Percentiles rank a stretch among this genome's conserved stretches.
Evolutionary conservation across 139 green algal species (phyloP).

Genomic region (Coccomyxa sp.): DNA sequence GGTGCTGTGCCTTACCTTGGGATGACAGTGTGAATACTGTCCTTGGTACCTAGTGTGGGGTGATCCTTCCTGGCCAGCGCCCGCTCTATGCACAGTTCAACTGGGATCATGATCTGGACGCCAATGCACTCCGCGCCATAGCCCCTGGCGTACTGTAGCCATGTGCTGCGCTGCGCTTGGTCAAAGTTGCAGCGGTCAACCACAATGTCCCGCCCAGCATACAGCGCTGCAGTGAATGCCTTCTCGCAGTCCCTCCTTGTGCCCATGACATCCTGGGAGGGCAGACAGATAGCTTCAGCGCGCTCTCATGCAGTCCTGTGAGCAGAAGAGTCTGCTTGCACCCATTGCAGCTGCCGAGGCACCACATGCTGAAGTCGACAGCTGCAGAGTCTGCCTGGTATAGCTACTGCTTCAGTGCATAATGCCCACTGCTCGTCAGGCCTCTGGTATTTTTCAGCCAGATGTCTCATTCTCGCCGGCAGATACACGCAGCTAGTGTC

Average conservation of each 20-base stretch:
- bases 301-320: background rate
- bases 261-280: slow-evolving; percentile 7
- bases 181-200: slow-evolving; percentile 24
- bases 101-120: slow-evolving; percentile 7
- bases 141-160: background rate
- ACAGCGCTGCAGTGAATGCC: background rate
- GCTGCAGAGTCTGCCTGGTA: no score
- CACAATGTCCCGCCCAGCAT: slow-evolving; percentile 11
- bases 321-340: background rate
- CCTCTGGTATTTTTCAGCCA: no score
- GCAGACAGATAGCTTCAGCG: no score
- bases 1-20: background rate
- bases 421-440: no score
- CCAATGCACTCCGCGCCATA: background rate
- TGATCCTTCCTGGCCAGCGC: slow-evolving; percentile 1
- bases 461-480: no score
- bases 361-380: no score
- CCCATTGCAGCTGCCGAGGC: no score
- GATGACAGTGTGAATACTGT: background rate
- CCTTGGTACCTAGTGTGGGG: slow-evolving; percentile 7
- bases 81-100: slow-evolving; percentile 5
- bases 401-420: no score
- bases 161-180: slow-evolving; percentile 5
- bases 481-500: no score
- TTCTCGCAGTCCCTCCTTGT: slow-evolving; percentile 4